These are phyloP conservation scores for Candida fluviatilis DNA, from an alignment of 805 yeast genomes.

Conservation along the genomic window DNA sequence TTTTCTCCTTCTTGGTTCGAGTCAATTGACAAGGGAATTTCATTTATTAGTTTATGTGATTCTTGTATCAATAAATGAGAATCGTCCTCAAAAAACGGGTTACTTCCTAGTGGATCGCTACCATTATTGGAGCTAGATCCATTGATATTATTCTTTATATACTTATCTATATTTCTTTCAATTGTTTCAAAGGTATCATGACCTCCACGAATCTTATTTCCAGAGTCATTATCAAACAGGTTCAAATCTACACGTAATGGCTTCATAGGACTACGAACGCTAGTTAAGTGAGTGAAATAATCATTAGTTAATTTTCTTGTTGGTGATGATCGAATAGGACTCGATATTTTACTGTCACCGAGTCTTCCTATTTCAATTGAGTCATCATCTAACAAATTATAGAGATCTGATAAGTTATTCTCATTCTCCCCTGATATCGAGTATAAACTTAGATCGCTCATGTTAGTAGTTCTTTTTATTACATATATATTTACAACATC, in stretches of 20 bases:
- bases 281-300: conserved; percentile 13
- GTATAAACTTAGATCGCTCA: conserved; percentile 15
- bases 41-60: conserved; percentile 24
- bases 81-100: conserved; percentile 5
- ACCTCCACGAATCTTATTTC: neutral
- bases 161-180: conserved; percentile 3
- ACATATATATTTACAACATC: no score
- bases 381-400: conserved; percentile 11
- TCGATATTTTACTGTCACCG: conserved; percentile 6
- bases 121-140: neutral
- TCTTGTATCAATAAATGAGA: conserved; percentile 22
- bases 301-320: conserved; percentile 14
- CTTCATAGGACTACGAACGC: neutral
- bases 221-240: neutral
- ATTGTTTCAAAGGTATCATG: conserved; percentile 3
- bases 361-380: conserved; percentile 11
- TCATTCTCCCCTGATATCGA: conserved; percentile 6
- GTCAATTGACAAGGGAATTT: conserved; percentile 14
- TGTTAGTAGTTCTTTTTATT: no score
- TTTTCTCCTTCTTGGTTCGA: conserved; percentile 22
- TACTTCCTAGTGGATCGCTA: neutral
- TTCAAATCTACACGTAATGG: neutral
- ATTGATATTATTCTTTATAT: neutral
- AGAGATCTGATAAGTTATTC: conserved; percentile 3
- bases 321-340: conserved; percentile 13